Evolutionary conservation across 164 flowering plant genomes (phyloP).

Genomic region (Taxillus chinensis): DNA sequence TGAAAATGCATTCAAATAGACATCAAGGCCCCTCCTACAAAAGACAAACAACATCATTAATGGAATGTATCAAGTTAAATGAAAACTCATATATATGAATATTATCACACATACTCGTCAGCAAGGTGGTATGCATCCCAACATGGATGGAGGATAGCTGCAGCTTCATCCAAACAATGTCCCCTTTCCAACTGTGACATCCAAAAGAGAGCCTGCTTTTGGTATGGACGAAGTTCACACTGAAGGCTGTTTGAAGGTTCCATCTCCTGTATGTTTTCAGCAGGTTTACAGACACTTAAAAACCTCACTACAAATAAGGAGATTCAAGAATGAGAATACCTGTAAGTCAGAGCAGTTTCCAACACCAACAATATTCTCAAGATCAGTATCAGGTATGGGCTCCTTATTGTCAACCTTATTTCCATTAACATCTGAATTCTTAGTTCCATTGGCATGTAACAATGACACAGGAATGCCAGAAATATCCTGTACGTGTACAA

Average conservation of each 20-base stretch:
- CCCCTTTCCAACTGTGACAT: conserved; percentile 83
- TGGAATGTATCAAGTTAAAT: conserved; percentile 1
- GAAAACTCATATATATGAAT: not conserved
- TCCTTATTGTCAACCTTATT: conserved; percentile 45
- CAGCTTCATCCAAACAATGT: conserved; percentile 51
- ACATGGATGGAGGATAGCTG: conserved; percentile 87
- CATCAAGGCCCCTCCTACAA: conserved; percentile 62
- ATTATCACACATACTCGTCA: conserved; percentile 44
- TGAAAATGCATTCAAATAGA: conserved; percentile 83
- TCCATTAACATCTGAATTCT: conserved; percentile 29
- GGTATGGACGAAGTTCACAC: conserved; percentile 88
- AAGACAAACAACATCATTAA: conserved; percentile 8
- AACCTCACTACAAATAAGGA: not conserved
- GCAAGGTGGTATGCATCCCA: conserved; percentile 87
- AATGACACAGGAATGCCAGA: conserved; percentile 31
- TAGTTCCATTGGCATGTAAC: conserved; percentile 26
- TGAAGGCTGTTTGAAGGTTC: conserved; percentile 70
- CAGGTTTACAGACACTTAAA: conserved; percentile 1
- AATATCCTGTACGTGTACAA: conserved; percentile 39
- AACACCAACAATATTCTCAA: conserved; percentile 80
- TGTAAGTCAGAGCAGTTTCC: conserved; percentile 59
- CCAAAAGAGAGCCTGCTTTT: conserved; percentile 95
- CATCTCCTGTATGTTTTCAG: conserved; percentile 54
- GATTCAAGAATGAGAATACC: conserved; percentile 30
- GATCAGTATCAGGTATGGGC: conserved; percentile 59